Evolutionary conservation across 2,329 filamentous ascomycete genomes (phyloP), one percentile per base, ranked within the genome.

Genomic region (Daldinia sp.): DNA sequence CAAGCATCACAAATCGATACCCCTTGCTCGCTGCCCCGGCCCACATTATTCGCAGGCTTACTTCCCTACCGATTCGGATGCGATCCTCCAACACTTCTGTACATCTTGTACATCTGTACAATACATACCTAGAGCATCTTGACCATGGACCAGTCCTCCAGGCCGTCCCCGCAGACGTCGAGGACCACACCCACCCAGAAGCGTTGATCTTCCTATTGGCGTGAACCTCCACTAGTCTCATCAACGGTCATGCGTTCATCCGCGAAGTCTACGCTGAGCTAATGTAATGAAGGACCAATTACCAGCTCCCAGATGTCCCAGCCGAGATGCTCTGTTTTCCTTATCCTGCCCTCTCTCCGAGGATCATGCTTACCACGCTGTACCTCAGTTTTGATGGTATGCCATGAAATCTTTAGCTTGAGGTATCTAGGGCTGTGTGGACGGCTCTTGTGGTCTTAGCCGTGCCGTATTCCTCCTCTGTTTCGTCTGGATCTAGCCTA

Each of bases 231-330:
- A 76, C 73, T 75, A 79, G 77, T 73, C 77, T 81, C 78, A 77
- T 81, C 82, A 82, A 83, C 83, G 81, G 82, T 82, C 82, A 85
- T 85, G 83, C 83, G 81, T 82, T 83, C 81, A 81, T 82, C 82
- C 83, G 82, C 81, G 78, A 79, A 80, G 78, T 81, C 78, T 76
- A 81, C 77, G 76, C 80, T 80, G 77, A 79, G 78, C 80, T 81
- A 80, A 81, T 79, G 80, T 83, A 77, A 78, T 77, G 74, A 78
- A 81, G 77, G 78, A 77, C 82, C 82, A 82, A 83, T 84, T 74
- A 79, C 73, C 74, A 71, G 67, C 73, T 74, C 75, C 70, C 73
- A 76, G 73, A 77, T 77, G 76, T 79, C 77, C 79, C 78, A 81
- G 79, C 79, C 80, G 80, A 81, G 79, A 80, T 81, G 77, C 71